Evolutionary conservation across 1,284 basidiomycete species (phyloP), one percentile per base, ranked within the genome.

Genomic region (Puccinia triticina): DNA sequence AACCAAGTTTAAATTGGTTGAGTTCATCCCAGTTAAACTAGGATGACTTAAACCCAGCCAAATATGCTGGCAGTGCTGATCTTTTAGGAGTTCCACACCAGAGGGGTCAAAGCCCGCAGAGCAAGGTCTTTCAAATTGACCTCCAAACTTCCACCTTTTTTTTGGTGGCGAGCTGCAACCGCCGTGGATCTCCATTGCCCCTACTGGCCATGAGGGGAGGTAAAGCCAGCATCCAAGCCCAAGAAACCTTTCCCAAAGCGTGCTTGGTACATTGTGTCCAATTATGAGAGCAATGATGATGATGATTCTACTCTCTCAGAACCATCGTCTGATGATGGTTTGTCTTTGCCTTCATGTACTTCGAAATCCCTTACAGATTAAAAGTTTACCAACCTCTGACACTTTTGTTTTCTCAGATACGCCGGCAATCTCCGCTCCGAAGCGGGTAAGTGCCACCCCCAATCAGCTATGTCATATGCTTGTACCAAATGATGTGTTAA

Each of bases 191-290:
- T n/a, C n/a, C n/a, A n/a, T n/a, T n/a, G n/a, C n/a, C n/a, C n/a
- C n/a, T n/a, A n/a, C n/a, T n/a, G n/a, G n/a, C n/a, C n/a, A n/a
- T n/a, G n/a, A n/a, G n/a, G n/a, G n/a, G n/a, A n/a, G n/a, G n/a
- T n/a, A n/a, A n/a, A n/a, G n/a, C n/a, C 61, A 66, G 69, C 69
- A 29, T 50, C 69, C 57, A 40, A 57, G 34, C 53, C 72, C 21
- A 74, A 74, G 53, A 74, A 74, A 40, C 34, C 72, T 57, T 32
- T 74, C 34, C 53, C 50, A 21, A 74, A 74, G 32, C 72, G 72
- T 40, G 48, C 50, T 53, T 26, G 50, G 2, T 32, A 40, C 21
- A 11, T 53, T 12, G 12, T 57, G 10, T 11, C 50, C 11, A 34
- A 57, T 74, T 50, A 74, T 29, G 72, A 53, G 11, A 57, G 53